Evolutionary conservation across 345 rosid species (phyloP), one percentile per base, ranked within the genome.

Genomic region (Lepidium didymum): DNA sequence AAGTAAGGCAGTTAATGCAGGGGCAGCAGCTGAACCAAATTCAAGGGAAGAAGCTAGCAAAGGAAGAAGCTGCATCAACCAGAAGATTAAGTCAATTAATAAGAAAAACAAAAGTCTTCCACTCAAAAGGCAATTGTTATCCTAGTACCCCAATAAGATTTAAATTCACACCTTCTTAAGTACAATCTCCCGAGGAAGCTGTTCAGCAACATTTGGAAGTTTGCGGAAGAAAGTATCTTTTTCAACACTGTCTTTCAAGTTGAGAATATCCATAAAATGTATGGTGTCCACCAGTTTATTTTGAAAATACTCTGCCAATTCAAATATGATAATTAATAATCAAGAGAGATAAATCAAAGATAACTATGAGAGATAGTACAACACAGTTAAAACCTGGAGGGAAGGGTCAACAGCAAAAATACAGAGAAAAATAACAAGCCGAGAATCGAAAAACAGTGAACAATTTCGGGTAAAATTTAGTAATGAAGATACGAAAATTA

Each of bases 211-310:
- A 84, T 83, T 94, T 76, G 97, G 96, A 75, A 91, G 97, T 77
- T 94, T 94, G 50, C 96, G 96, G 78, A 94, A 91, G 84, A 94
- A 94, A 52, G 96, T 83, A 73, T 94, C 99, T 77, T 86, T 94
- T 81, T 94, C 97, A 23, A 86, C 82, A 65, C 99, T 91, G 75
- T 94, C 99, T 78, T 94, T 94, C 78, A 94, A 77, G 68, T 80
- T 89, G 41, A 94, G 96, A 75, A 95, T 91, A 75, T 95, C 97
- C 97, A 95, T 91, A 70, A 95, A 95, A 83, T 91, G 99, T 79
- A 95, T 91, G 31, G 99, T 94, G 82, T 91, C 96, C 81, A 95
- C 99, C 91, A 95, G 82, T 82, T 95, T 95, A 78, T 95, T 95
- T 79, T 95, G 97, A 75, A 91, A 91, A 80, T 95, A 95, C 77